Evolutionary conservation across 2,329 filamentous ascomycete species (phyloP).

Genomic region (Diplodia sapinea): DNA sequence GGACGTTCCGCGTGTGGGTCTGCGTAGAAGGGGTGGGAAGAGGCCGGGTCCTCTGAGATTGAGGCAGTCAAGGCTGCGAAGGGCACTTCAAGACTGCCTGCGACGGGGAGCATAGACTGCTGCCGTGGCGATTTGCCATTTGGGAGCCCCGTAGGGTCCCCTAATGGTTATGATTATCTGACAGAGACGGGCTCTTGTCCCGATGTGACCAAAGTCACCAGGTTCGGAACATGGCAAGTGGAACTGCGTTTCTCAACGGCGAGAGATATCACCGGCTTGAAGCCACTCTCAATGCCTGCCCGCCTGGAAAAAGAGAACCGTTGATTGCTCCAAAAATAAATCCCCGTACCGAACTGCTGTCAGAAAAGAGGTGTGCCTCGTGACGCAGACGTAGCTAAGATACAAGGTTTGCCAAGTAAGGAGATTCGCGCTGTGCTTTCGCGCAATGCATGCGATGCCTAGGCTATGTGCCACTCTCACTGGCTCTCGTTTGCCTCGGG

Average conservation of each 20-base stretch:
- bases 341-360: background rate
- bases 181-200: background rate
- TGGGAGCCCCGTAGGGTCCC: background rate
- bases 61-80: no score
- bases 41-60: no score
- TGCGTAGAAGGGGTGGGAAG: no score
- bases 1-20: no score
- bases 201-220: background rate
- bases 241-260: background rate
- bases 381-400: background rate
- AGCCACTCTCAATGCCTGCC: background rate
- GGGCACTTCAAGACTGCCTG: no score
- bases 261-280: background rate
- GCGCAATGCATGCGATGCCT: no score
- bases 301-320: background rate
- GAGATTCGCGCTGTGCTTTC: background rate
- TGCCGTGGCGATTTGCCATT: no score
- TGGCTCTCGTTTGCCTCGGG: background rate
- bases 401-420: conserved; percentile 19
- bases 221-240: background rate
- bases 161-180: background rate
- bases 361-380: background rate
- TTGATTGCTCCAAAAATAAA: background rate
- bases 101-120: no score
- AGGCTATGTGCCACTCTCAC: background rate